These are phyloP conservation scores for Clonostachys rhizophaga DNA, from an alignment of 2,329 filamentous ascomycete genomes.

Conservation along the genomic window DNA sequence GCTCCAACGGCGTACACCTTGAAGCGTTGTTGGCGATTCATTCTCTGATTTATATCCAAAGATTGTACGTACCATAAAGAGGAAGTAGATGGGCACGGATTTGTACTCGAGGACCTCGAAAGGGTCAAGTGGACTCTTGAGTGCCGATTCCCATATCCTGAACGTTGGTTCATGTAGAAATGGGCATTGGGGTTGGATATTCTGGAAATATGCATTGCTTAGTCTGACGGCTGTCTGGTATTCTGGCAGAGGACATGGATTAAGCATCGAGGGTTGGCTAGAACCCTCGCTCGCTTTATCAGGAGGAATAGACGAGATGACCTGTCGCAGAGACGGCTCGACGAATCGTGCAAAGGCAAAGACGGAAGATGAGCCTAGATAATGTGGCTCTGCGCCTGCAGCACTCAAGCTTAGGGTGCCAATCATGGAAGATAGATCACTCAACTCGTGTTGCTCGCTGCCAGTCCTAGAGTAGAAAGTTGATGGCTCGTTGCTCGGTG, in stretches of 20 bases:
- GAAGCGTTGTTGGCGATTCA: neutral
- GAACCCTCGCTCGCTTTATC: no score
- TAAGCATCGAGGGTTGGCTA: no score
- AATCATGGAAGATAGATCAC: conserved; percentile 7
- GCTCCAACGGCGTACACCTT: neutral
- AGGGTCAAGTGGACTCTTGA: neutral
- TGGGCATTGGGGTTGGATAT: conserved; percentile 28
- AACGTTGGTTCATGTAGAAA: conserved; percentile 25
- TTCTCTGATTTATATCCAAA: no score
- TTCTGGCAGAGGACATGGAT: neutral
- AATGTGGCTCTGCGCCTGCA: conserved; percentile 25
- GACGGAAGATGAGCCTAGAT: conserved; percentile 27
- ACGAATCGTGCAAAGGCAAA: conserved; percentile 21
- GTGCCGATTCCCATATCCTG: neutral
- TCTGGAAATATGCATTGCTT: conserved; percentile 25
- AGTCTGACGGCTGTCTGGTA: conserved; percentile 1
- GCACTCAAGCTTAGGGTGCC: conserved; percentile 19
- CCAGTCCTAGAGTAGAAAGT: conserved; percentile 6
- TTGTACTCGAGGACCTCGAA: neutral
- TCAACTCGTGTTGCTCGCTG: neutral
- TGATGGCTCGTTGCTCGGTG: neutral
- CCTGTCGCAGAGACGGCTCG: conserved; percentile 2
- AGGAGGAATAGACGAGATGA: neutral
- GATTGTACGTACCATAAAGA: neutral
- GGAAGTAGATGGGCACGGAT: neutral